Percentiles rank a stretch among this genome's conserved stretches.
Evolutionary conservation across 768 basidiomycete genomes (phyloP).

Genomic region (Rhodocollybia butyracea): DNA sequence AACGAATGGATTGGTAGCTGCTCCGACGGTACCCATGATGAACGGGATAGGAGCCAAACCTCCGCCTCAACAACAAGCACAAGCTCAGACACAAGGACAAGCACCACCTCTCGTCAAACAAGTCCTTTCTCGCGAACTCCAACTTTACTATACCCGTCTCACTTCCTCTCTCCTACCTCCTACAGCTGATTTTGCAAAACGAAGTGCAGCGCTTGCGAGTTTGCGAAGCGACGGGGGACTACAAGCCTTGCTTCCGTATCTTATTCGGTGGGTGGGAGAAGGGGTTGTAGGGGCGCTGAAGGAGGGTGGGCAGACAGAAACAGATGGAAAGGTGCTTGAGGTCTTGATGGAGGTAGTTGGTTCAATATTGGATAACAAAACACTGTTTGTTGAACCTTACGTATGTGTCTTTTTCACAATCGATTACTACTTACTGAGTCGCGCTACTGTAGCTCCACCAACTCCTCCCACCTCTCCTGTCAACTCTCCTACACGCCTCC

Average conservation of each 20-base stretch:
- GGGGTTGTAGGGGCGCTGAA: conserved; percentile 69
- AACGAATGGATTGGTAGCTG: conserved; percentile 24
- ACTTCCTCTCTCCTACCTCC: conserved; percentile 81
- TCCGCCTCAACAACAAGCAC: conserved; percentile 41
- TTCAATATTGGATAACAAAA: conserved; percentile 81
- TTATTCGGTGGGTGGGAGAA: conserved; percentile 94
- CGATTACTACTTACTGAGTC: conserved; percentile 4
- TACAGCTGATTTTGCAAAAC: conserved; percentile 62
- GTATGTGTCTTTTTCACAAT: conserved; percentile 47
- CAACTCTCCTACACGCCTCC: conserved; percentile 83
- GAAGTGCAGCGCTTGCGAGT: conserved; percentile 87
- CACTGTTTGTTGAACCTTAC: conserved; percentile 94
- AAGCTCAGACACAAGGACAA: no score
- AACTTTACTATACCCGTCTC: conserved; percentile 91
- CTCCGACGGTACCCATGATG: conserved; percentile 20
- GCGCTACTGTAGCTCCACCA: conserved; percentile 75
- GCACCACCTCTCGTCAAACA: conserved; percentile 87
- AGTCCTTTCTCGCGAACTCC: conserved; percentile 88
- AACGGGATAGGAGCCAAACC: conserved; percentile 24
- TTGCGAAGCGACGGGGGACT: conserved; percentile 87
- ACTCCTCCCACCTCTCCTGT: conserved; percentile 89
- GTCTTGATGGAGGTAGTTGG: conserved; percentile 82
- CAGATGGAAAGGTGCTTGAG: conserved; percentile 70
- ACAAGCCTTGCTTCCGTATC: conserved; percentile 87
- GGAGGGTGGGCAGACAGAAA: conserved; percentile 52